Evolutionary conservation across 2,329 filamentous ascomycete genomes (phyloP).

Genomic region (Fusarium setosum): DNA sequence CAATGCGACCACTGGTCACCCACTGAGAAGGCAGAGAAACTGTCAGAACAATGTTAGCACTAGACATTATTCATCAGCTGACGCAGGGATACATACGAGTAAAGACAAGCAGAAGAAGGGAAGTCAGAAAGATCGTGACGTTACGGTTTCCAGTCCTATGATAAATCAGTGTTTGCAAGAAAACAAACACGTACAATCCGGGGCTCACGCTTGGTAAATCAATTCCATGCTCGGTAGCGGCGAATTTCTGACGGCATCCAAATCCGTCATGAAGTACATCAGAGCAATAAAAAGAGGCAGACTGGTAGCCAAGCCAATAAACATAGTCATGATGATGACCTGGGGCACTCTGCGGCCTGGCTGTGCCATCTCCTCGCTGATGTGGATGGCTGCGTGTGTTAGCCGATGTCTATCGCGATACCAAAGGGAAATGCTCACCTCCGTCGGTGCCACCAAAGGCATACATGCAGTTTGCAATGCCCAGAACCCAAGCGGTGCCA

Average conservation of each 20-base stretch:
- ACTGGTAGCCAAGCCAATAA: slow-evolving; percentile 1
- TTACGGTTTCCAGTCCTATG: slow-evolving; percentile 6
- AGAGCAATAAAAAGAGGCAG: slow-evolving; percentile 15
- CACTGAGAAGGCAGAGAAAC: slow-evolving; percentile 3
- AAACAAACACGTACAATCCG: accelerated
- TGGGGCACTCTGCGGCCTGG: slow-evolving; percentile 17
- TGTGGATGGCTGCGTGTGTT: slow-evolving; percentile 10
- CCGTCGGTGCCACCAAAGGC: slow-evolving; percentile 21
- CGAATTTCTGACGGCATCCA: slow-evolving; percentile 9
- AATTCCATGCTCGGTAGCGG: slow-evolving; percentile 24
- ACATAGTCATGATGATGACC: slow-evolving; percentile 20
- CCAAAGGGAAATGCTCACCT: neutral
- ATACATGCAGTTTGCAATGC: slow-evolving; percentile 24
- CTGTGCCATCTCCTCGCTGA: slow-evolving; percentile 26
- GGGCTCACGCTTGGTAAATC: slow-evolving; percentile 11
- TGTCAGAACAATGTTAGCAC: neutral
- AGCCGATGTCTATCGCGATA: accelerated
- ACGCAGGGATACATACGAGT: neutral
- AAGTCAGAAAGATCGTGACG: neutral
- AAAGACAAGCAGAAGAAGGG: slow-evolving; percentile 2
- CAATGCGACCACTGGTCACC: slow-evolving; percentile 6
- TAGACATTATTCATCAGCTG: too few species aligned
- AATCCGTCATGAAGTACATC: slow-evolving; percentile 22
- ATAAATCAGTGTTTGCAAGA: neutral
- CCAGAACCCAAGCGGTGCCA: slow-evolving; percentile 9